phyloP scores from a whole-genome alignment of 2,329 filamentous ascomycete genomes.

The Bipolaris zeicola region DNA sequence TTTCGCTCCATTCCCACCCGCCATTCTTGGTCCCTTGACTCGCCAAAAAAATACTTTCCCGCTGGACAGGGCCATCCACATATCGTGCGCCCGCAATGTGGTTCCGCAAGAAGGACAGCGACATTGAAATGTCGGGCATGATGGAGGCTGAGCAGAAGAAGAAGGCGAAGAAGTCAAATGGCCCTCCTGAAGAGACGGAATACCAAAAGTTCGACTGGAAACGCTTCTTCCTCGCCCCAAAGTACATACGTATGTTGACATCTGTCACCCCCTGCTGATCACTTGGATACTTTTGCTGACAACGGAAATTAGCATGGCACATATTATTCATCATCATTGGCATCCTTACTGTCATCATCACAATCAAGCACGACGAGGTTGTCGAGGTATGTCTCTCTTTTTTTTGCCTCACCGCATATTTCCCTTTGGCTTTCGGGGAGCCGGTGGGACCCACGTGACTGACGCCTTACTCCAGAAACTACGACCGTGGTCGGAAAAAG shows the following conservation, averaged over 20 bases:
- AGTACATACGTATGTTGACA: constrained; percentile 42
- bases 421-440: background rate
- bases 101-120: constrained; percentile 31
- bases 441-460: constrained; percentile 6
- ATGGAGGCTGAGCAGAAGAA: constrained; percentile 21
- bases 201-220: constrained; percentile 44
- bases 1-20: background rate
- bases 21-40: constrained; percentile 4
- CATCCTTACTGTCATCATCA: constrained; percentile 36
- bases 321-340: constrained; percentile 36
- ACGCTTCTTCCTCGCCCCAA: constrained; percentile 40
- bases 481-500: constrained; percentile 43
- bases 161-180: constrained; percentile 18
- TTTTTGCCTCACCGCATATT: background rate
- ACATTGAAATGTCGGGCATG: constrained; percentile 41
- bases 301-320: constrained; percentile 36
- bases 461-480: constrained; percentile 30
- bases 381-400: constrained; percentile 31
- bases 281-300: background rate
- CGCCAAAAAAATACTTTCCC: constrained; percentile 1
- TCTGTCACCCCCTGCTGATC: background rate
- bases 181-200: constrained; percentile 37
- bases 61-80: constrained; percentile 3
- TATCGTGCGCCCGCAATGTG: constrained; percentile 19
- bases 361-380: constrained; percentile 39